Conservation (phyloP, 306 rosid genomes). For the Glycine soja region DNA sequence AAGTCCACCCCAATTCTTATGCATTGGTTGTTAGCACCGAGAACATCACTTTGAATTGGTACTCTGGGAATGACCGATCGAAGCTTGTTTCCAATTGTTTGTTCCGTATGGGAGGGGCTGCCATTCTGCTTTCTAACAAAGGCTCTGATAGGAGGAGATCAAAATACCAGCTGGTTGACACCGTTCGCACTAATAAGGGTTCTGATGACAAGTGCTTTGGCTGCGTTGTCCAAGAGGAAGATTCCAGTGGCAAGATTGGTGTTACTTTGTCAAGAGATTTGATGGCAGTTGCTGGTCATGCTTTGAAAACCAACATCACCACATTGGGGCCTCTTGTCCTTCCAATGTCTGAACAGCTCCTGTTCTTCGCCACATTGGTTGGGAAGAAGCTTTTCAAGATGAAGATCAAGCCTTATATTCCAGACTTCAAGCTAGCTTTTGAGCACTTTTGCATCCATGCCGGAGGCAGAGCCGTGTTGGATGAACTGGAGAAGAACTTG, state of each 20-base stretch:
- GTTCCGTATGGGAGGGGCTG: conserved; percentile 91
- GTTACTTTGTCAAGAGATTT: conserved; percentile 84
- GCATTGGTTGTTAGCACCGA: conserved; percentile 85
- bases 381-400: conserved; percentile 79
- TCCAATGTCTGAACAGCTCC: conserved; percentile 82
- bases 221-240: conserved; percentile 87
- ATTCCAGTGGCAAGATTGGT: conserved; percentile 71
- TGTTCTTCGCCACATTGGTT: conserved; percentile 71
- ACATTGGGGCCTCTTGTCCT: conserved; percentile 85
- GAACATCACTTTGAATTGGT: conserved; percentile 89
- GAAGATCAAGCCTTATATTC: conserved; percentile 88
- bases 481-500: conserved; percentile 85
- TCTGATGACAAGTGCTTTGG: conserved; percentile 80
- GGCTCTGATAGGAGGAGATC: conserved; percentile 74
- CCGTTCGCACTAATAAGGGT: conserved; percentile 84
- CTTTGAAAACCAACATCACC: conserved; percentile 85
- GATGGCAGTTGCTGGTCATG: conserved; percentile 92
- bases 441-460: conserved; percentile 92
- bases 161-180: conserved; percentile 68
- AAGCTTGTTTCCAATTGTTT: conserved; percentile 89
- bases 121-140: conserved; percentile 78
- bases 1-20: conserved; percentile 85
- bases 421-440: conserved; percentile 85
- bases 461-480: conserved; percentile 83
- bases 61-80: conserved; percentile 81